Conservation (phyloP, 1,284 basidiomycete species). For the Leucoagaricus sp. region DNA sequence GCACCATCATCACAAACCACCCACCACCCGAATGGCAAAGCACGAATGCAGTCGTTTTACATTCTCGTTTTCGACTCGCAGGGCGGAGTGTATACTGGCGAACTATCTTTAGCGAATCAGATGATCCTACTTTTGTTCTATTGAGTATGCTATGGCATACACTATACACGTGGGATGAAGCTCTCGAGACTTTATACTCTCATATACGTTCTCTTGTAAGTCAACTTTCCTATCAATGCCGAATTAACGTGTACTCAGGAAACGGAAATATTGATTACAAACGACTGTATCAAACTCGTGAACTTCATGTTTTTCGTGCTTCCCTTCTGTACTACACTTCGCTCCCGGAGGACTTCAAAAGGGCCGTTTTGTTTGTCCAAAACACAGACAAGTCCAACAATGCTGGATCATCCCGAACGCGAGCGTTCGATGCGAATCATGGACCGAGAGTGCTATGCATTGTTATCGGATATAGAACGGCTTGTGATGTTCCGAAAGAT, state of each 20-base stretch:
- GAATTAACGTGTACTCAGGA: slow-evolving; percentile 36
- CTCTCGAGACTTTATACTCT: slow-evolving; percentile 44
- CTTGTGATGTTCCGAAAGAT: slow-evolving; percentile 44
- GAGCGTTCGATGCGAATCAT: slow-evolving; percentile 27
- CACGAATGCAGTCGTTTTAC: slow-evolving; percentile 23
- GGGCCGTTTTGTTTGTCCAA: slow-evolving; percentile 46
- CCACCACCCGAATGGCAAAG: slow-evolving; percentile 12
- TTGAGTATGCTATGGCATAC: slow-evolving; percentile 51
- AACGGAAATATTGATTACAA: slow-evolving; percentile 36
- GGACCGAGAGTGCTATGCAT: slow-evolving; percentile 41
- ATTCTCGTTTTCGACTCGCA: slow-evolving; percentile 35
- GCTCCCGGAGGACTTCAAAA: slow-evolving; percentile 51
- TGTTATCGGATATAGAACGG: slow-evolving; percentile 47
- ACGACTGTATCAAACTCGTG: slow-evolving; percentile 43
- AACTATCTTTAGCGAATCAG: slow-evolving; percentile 40
- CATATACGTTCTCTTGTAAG: slow-evolving; percentile 45
- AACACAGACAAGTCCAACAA: slow-evolving; percentile 46
- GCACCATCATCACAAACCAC: slow-evolving; percentile 46
- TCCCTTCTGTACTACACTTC: slow-evolving; percentile 53
- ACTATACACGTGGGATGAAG: slow-evolving; percentile 54
- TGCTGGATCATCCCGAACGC: slow-evolving; percentile 25
- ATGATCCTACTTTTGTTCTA: slow-evolving; percentile 50
- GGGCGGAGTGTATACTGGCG: slow-evolving; percentile 55
- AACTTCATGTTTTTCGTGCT: slow-evolving; percentile 54
- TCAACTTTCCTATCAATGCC: not conserved